Conservation (phyloP, 495 filamentous ascomycete genomes). For the Penicillium turbatum region DNA sequence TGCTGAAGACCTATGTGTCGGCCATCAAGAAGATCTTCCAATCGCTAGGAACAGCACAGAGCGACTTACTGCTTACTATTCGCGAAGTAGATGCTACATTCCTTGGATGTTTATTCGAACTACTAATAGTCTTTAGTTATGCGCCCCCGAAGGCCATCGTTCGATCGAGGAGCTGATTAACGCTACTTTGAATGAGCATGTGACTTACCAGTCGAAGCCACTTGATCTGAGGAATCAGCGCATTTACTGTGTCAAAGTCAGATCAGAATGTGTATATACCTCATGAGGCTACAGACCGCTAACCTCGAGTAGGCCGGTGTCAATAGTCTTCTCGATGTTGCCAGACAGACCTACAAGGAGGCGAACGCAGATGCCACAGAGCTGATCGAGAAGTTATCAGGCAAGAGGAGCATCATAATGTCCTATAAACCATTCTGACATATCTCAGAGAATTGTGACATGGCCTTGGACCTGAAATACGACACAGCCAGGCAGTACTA, state of each 20-base stretch:
- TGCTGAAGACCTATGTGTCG: constrained; percentile 75
- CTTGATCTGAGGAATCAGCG: constrained; percentile 88
- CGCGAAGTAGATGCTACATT: constrained; percentile 45
- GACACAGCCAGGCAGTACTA: constrained; percentile 77
- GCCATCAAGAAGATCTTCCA: constrained; percentile 64
- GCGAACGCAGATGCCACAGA: constrained; percentile 70
- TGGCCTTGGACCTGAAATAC: constrained; percentile 64
- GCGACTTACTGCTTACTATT: constrained; percentile 60
- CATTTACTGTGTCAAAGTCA: constrained; percentile 84
- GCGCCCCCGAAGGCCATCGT: constrained; percentile 54
- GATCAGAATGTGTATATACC: neutral
- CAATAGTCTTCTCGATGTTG: constrained; percentile 82
- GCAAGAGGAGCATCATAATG: constrained; percentile 29
- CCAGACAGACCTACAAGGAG: constrained; percentile 82
- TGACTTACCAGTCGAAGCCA: constrained; percentile 70
- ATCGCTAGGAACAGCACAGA: constrained; percentile 61
- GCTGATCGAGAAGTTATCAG: constrained; percentile 60
- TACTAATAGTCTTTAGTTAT: constrained; percentile 45
- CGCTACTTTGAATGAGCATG: constrained; percentile 73
- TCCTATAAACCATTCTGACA: constrained; percentile 18
- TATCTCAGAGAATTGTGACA: constrained; percentile 50
- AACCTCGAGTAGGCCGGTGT: constrained; percentile 61
- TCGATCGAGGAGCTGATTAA: constrained; percentile 62
- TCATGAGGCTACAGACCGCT: neutral
- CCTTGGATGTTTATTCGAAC: neutral